These are phyloP conservation scores for Agroathelia rolfsii DNA, from an alignment of 1,284 basidiomycete genomes.

Conservation along the genomic window DNA sequence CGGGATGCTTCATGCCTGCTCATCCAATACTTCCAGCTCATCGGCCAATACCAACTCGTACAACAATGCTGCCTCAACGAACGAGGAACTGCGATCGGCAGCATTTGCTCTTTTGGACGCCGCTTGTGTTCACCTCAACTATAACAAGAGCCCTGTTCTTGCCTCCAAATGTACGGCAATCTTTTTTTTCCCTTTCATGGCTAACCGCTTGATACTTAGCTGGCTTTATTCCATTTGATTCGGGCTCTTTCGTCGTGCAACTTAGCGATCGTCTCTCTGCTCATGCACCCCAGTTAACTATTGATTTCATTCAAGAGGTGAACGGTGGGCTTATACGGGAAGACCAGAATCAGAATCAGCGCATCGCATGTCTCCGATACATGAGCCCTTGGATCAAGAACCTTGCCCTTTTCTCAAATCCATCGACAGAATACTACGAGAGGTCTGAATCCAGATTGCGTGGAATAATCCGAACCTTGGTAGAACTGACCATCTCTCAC, in stretches of 20 bases:
- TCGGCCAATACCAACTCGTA: no score
- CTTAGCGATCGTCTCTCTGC: conserved; percentile 67
- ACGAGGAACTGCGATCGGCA: conserved; percentile 67
- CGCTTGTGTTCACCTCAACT: conserved; percentile 70
- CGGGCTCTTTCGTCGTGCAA: conserved; percentile 50
- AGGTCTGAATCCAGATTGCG: conserved; percentile 62
- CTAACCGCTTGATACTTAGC: conserved; percentile 29
- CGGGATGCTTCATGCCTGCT: no score
- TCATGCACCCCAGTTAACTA: conserved; percentile 69
- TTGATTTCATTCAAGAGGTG: conserved; percentile 83
- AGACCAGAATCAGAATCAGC: conserved; percentile 45
- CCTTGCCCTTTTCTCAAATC: conserved; percentile 60
- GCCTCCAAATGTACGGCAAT: conserved; percentile 52
- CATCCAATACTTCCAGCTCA: no score
- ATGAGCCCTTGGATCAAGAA: conserved; percentile 84
- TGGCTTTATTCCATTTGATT: conserved; percentile 65
- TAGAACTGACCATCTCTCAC: conserved; percentile 66
- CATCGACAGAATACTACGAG: conserved; percentile 55
- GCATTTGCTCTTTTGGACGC: conserved; percentile 74
- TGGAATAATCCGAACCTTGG: conserved; percentile 68
- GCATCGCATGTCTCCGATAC: conserved; percentile 69
- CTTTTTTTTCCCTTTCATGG: conserved; percentile 1
- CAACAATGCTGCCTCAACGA: conserved; percentile 60
- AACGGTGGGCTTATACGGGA: conserved; percentile 45
- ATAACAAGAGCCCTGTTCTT: conserved; percentile 59